These are phyloP conservation scores for Suhomyces maxii DNA, from an alignment of 1,139 yeast species.

Conservation along the genomic window DNA sequence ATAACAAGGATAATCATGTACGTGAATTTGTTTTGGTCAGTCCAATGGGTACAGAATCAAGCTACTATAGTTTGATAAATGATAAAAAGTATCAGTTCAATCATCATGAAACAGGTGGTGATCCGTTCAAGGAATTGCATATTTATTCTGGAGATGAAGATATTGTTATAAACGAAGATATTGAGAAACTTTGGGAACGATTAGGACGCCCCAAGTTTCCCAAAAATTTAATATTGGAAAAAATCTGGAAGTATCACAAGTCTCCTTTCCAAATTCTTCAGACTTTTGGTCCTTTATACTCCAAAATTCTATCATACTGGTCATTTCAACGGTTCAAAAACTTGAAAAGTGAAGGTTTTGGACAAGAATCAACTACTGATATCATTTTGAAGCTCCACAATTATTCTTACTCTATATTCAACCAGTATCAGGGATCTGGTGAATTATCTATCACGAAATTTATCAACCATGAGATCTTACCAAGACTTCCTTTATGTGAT, in stretches of 20 bases:
- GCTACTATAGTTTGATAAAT: slow-evolving; percentile 35
- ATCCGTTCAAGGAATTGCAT: slow-evolving; percentile 21
- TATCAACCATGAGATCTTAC: slow-evolving; percentile 42
- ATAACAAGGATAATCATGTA: slow-evolving; percentile 23
- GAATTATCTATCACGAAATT: slow-evolving; percentile 47
- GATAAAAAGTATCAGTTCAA: slow-evolving; percentile 33
- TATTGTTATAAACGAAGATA: slow-evolving; percentile 21
- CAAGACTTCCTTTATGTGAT: slow-evolving; percentile 43
- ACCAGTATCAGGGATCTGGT: slow-evolving; percentile 47
- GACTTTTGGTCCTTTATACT: slow-evolving; percentile 40
- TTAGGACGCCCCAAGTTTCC: slow-evolving; percentile 46
- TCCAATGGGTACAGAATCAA: slow-evolving; percentile 51
- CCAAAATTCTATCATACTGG: slow-evolving; percentile 45
- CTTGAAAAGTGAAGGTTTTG: slow-evolving; percentile 15
- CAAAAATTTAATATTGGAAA: slow-evolving; percentile 29
- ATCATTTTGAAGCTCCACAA: slow-evolving; percentile 41
- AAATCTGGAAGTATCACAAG: slow-evolving; percentile 40
- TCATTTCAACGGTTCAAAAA: slow-evolving; percentile 42
- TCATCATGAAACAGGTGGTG: slow-evolving; percentile 29
- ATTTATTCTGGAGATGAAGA: slow-evolving; percentile 13
- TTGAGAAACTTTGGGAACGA: slow-evolving; percentile 30
- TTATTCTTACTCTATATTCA: slow-evolving; percentile 45
- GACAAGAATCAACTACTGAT: slow-evolving; percentile 11
- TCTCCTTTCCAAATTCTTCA: slow-evolving; percentile 46
- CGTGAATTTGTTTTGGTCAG: slow-evolving; percentile 37